Evolutionary conservation across 2,329 filamentous ascomycete species (phyloP).

Genomic region (Aspergillus eucalypticola): DNA sequence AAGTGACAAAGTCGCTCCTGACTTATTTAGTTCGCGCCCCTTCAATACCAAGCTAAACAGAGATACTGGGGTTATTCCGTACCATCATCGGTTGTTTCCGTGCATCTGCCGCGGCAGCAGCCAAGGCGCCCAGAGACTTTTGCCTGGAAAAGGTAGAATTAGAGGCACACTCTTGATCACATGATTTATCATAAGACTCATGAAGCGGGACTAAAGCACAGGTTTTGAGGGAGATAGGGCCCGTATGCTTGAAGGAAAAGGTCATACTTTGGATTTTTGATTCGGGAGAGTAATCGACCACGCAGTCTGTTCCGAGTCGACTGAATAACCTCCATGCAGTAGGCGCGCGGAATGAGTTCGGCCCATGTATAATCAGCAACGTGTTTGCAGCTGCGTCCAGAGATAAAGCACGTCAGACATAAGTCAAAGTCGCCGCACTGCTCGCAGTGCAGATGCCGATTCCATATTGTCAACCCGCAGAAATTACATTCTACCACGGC

Average conservation of each 20-base stretch:
- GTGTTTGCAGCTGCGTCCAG: slow-evolving; percentile 39
- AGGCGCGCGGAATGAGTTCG: slow-evolving; percentile 32
- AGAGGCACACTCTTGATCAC: neutral
- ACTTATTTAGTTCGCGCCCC: neutral
- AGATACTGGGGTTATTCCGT: slow-evolving; percentile 12
- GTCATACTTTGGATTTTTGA: slow-evolving; percentile 11
- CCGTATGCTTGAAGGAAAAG: neutral
- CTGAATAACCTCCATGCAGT: slow-evolving; percentile 27
- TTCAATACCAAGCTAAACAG: slow-evolving; percentile 11
- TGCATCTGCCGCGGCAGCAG: slow-evolving; percentile 27
- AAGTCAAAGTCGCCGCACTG: slow-evolving; percentile 40
- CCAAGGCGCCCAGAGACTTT: slow-evolving; percentile 24
- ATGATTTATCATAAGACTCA: no score
- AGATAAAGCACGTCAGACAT: slow-evolving; percentile 38
- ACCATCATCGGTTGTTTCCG: slow-evolving; percentile 23
- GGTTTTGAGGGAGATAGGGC: neutral
- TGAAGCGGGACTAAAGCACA: neutral
- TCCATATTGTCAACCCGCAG: slow-evolving; percentile 41
- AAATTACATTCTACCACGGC: slow-evolving; percentile 40
- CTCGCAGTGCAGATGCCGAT: slow-evolving; percentile 40
- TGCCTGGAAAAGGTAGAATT: slow-evolving; percentile 1
- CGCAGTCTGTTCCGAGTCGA: neutral
- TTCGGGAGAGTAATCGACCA: neutral
- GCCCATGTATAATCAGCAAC: slow-evolving; percentile 34
- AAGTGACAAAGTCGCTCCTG: slow-evolving; percentile 38